These are phyloP conservation scores for Salix caprea DNA, from an alignment of 345 rosid species.

Conservation along the genomic window DNA sequence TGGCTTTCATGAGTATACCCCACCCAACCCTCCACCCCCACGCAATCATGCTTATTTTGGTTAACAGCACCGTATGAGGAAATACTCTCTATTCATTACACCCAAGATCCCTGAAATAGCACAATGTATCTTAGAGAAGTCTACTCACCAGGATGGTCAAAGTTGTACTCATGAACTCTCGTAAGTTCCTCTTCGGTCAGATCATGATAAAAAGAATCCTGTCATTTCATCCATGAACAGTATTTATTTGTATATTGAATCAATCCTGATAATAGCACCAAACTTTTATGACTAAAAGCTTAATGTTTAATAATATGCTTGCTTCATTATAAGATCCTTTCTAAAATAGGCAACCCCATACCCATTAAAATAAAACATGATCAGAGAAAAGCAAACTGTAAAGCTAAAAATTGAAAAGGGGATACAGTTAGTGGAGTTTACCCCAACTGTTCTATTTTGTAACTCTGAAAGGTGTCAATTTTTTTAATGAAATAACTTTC, in stretches of 20 bases:
- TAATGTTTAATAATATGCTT: no score
- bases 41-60: not conserved
- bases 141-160: slow-evolving; percentile 97
- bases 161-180: slow-evolving; percentile 91
- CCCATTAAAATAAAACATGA: no score
- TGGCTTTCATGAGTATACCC: no score
- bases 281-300: not conserved
- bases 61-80: not conserved
- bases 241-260: not conserved
- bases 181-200: slow-evolving; percentile 82
- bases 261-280: not conserved
- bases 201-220: slow-evolving; percentile 99
- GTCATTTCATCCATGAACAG: slow-evolving; percentile 38
- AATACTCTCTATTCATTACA: not conserved
- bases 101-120: not conserved
- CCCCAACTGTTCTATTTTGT: no score
- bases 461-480: not conserved
- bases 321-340: no score
- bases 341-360: no score
- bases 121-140: slow-evolving; percentile 17
- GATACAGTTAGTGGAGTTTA: no score
- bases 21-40: no score
- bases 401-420: no score
- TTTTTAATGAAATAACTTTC: not conserved
- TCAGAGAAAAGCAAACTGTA: no score